Conservation (phyloP, 768 basidiomycete genomes). For the Austroboletus festivus region DNA sequence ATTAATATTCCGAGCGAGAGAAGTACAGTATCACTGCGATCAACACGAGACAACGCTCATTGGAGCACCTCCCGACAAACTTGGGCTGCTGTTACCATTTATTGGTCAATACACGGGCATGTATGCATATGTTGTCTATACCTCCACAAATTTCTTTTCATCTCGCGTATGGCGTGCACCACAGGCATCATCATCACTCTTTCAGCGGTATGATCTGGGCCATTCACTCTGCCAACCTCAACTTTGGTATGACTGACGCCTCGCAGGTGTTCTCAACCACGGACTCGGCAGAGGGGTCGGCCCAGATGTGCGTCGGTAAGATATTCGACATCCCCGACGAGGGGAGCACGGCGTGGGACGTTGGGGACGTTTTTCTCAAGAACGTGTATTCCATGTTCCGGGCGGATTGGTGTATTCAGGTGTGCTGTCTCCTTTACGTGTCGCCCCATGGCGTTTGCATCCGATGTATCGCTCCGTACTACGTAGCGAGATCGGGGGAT, state of each 20-base stretch:
- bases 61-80: conserved; percentile 70
- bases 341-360: conserved; percentile 56
- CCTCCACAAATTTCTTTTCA: conserved; percentile 23
- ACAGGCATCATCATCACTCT: conserved; percentile 53
- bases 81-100: conserved; percentile 57
- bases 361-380: conserved; percentile 68
- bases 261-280: no score
- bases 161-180: conserved; percentile 51
- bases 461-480: no score
- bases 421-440: no score
- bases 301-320: conserved; percentile 51
- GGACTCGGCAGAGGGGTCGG: conserved; percentile 10
- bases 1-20: conserved; percentile 42
- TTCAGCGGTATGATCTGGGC: conserved; percentile 79
- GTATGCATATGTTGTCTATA: conserved; percentile 76
- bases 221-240: conserved; percentile 74
- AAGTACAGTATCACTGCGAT: conserved; percentile 65
- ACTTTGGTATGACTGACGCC: conserved; percentile 51
- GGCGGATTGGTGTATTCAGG: no score
- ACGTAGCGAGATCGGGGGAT: no score
- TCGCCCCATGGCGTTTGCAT: no score
- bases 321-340: conserved; percentile 57
- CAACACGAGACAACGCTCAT: conserved; percentile 93
- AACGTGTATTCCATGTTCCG: conserved; percentile 23
- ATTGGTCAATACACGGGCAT: conserved; percentile 53